A percentile compares a stretch with the other conserved stretches of the same genome.
Conservation (phyloP, 495 filamentous ascomycete genomes). For the Pseudevernia furfuracea region DNA sequence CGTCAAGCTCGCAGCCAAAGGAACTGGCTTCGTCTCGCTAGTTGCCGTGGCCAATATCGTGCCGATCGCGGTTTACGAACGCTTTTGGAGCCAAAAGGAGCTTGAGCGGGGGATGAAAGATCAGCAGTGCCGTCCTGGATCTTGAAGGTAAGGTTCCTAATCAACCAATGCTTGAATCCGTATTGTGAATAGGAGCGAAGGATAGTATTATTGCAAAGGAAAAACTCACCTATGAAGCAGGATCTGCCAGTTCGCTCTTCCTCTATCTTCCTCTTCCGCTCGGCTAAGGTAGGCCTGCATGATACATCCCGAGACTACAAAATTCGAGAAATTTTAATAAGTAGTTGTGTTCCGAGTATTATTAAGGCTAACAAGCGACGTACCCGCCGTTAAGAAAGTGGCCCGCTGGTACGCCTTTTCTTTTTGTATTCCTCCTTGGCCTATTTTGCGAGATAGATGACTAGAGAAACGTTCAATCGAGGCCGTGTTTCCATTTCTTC, state of each 20-base stretch:
- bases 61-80: not conserved
- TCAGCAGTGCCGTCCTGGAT: not conserved
- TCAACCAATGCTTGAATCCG: no score
- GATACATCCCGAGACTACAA: no score
- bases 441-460: not conserved
- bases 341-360: no score
- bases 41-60: not conserved
- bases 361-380: no score
- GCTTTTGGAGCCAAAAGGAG: not conserved
- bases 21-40: not conserved
- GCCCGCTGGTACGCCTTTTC: not conserved
- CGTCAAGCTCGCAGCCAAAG: not conserved
- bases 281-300: no score
- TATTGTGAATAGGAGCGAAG: no score
- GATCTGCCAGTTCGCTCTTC: no score
- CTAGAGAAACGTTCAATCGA: not conserved
- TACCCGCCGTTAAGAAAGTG: not conserved
- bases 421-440: not conserved
- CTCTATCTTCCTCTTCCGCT: no score
- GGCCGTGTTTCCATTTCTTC: not conserved
- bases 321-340: no score
- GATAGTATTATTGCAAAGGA: no score
- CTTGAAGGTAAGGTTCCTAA: no score
- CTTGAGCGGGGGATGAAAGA: not conserved
- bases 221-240: no score